These are phyloP conservation scores for Penicillium cataractarum DNA, from an alignment of 495 filamentous ascomycete species.

Conservation along the genomic window DNA sequence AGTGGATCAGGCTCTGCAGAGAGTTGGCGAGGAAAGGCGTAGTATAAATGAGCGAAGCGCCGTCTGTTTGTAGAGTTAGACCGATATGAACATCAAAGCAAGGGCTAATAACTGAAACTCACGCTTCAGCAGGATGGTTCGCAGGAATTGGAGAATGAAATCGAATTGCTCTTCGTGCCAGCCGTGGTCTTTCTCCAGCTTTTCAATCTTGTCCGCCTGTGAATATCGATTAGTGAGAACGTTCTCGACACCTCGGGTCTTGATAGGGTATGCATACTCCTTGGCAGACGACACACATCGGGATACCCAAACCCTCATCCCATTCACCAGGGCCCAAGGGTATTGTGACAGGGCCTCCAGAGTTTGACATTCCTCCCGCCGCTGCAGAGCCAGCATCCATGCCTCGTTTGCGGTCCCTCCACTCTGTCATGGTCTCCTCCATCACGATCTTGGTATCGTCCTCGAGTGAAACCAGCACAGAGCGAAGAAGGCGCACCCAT, in stretches of 20 bases:
- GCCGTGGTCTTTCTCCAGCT: slow-evolving; percentile 79
- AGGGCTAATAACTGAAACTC: slow-evolving; percentile 29
- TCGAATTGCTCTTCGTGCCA: slow-evolving; percentile 97
- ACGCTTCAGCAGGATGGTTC: slow-evolving; percentile 87
- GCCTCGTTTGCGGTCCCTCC: slow-evolving; percentile 55
- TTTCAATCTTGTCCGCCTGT: slow-evolving; percentile 87
- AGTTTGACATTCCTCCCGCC: slow-evolving; percentile 54
- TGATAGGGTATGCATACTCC: slow-evolving; percentile 62
- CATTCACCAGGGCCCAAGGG: slow-evolving; percentile 90
- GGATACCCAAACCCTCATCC: slow-evolving; percentile 88
- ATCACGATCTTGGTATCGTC: slow-evolving; percentile 76
- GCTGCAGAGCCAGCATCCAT: slow-evolving; percentile 41
- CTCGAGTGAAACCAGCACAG: slow-evolving; percentile 73
- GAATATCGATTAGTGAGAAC: slow-evolving; percentile 30
- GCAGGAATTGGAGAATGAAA: slow-evolving; percentile 83
- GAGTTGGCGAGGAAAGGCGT: slow-evolving; percentile 77
- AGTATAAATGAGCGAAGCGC: slow-evolving; percentile 88
- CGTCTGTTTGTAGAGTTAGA: slow-evolving; percentile 60
- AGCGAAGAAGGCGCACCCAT: slow-evolving; percentile 82
- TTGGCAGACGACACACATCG: slow-evolving; percentile 90
- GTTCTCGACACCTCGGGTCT: neutral
- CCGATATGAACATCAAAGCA: neutral
- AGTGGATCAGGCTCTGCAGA: slow-evolving; percentile 81
- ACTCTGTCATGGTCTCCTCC: slow-evolving; percentile 77
- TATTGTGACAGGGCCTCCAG: slow-evolving; percentile 60